phyloP scores from a whole-genome alignment of 1,139 yeast genomes.

The Zhuliangozyma parablackwelliae region DNA sequence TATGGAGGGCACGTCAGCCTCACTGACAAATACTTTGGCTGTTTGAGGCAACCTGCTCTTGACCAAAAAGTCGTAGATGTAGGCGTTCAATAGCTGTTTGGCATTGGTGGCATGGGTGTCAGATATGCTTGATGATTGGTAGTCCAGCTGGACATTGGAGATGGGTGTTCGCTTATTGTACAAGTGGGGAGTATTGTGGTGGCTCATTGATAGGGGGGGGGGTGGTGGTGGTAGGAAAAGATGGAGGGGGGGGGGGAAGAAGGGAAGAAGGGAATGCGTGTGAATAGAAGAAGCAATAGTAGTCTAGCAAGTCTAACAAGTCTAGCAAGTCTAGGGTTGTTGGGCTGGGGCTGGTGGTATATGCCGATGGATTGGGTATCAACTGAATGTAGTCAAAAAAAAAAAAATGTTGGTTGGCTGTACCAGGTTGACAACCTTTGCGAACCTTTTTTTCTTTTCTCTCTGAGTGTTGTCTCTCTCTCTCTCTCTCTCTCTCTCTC shows the following conservation, averaged over 20 bases:
- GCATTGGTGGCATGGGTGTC: slow-evolving; percentile 55
- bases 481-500: too few relatives aligned
- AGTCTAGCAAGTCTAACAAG: too few relatives aligned
- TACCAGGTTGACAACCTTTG: too few relatives aligned
- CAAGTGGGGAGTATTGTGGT: slow-evolving; percentile 33
- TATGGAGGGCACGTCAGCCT: slow-evolving; percentile 53
- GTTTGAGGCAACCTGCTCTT: slow-evolving; percentile 70
- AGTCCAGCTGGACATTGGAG: slow-evolving; percentile 7
- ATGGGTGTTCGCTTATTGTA: slow-evolving; percentile 22
- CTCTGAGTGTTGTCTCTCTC: too few relatives aligned
- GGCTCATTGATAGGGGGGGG: slow-evolving; percentile 22
- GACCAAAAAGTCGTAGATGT: slow-evolving; percentile 79
- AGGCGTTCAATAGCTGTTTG: slow-evolving; percentile 72
- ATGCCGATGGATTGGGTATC: too few relatives aligned
- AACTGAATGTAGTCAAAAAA: too few relatives aligned
- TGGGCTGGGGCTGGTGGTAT: too few relatives aligned
- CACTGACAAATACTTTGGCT: slow-evolving; percentile 68
- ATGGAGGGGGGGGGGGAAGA: not conserved
- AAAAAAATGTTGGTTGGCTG: too few relatives aligned
- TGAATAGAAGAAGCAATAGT: too few relatives aligned
- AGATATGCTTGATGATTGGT: slow-evolving; percentile 20
- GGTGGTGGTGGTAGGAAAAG: not conserved
- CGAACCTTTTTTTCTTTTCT: too few relatives aligned
- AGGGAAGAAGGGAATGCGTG: too few relatives aligned
- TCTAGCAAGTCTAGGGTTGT: too few relatives aligned